Base-by-base conservation (phyloP, 768 basidiomycete species). In the Candolleomyces aberdarensis region DNA sequence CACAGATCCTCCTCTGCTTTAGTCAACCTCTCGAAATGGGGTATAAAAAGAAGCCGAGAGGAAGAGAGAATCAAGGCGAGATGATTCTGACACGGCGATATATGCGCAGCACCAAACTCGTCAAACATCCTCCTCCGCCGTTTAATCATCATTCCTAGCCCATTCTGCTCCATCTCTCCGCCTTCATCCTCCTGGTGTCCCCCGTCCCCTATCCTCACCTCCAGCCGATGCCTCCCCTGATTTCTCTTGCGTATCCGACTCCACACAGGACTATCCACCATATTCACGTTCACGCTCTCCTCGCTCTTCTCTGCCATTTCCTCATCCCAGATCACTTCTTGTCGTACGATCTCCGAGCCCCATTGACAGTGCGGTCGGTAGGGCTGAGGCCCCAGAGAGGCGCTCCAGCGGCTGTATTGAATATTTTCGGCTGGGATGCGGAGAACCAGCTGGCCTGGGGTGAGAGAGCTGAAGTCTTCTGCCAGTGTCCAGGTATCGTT, bases 61-160 rank as follows among this genome's bases (percentile, higher is more conserved):
- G 73, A 76, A 14, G 66, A 62, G 26, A 78, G 64, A 39, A 83
- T 66, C 2, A 73, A 72, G 8, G 73, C 79, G 11, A 84, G 65
- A 64, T 84, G 82, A 17, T 70, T 70, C 15, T 81, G 82, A 62
- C 80, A 80, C 5, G 73, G 65, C 4, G 82, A 83, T 9, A 82
- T 75, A 58, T 82, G 83, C 4, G 76, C 82, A 81, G 81, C 82
- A 15, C 76, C 63, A 32, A 84, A 83, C 39, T 78, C 71, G 62
- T 86, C 83, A 31, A 75, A 68, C 58, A 72, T 53, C 36, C 49
- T 58, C 47, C 48, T 63, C 20, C 46, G 20, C 22, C 31, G 48
- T 8, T 6, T 14, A 5, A 40, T 44, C 26, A 5, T 14, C 3
- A 26, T 26, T 26, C 36, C 36, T 11, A 36, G 11, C 36, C 36